Conservation (phyloP, 2,329 filamentous ascomycete species). For the Cercospora beticola region DNA sequence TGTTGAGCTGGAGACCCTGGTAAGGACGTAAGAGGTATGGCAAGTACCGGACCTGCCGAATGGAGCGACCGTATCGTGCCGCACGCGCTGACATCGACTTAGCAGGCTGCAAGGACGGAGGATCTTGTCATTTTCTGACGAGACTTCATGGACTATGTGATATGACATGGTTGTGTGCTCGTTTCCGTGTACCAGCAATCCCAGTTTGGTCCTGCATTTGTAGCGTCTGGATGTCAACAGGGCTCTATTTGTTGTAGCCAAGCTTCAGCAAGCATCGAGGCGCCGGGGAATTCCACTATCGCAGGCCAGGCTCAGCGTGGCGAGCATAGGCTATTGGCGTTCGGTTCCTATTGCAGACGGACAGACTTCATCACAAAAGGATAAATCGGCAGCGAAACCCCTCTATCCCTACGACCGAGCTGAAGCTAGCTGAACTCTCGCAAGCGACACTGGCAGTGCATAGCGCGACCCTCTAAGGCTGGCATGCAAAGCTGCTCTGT, state of each 20-base stretch:
- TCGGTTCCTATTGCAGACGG: not conserved
- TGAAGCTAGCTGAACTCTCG: not conserved
- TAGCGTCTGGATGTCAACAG: not conserved
- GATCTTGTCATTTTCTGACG: not conserved
- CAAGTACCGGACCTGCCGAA: not conserved
- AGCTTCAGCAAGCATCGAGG: not conserved
- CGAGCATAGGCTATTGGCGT: not conserved
- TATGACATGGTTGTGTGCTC: not conserved
- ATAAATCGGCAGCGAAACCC: not conserved
- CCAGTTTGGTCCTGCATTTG: not conserved
- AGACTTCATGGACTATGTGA: not conserved
- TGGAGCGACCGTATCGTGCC: not conserved
- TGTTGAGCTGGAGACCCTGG: not conserved
- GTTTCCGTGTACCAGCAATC: not conserved
- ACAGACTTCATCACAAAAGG: not conserved
- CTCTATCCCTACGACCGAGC: not conserved
- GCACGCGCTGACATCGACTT: not conserved
- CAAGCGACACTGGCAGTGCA: not conserved
- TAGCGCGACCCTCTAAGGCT: not conserved
- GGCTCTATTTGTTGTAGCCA: not conserved
- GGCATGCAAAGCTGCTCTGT: not conserved
- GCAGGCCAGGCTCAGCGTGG: not conserved
- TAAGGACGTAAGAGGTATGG: not conserved
- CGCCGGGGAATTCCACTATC: not conserved
- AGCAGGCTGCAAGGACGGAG: not conserved